Conservation (phyloP, 441 rosid genomes). For the Raphanus hybrid region DNA sequence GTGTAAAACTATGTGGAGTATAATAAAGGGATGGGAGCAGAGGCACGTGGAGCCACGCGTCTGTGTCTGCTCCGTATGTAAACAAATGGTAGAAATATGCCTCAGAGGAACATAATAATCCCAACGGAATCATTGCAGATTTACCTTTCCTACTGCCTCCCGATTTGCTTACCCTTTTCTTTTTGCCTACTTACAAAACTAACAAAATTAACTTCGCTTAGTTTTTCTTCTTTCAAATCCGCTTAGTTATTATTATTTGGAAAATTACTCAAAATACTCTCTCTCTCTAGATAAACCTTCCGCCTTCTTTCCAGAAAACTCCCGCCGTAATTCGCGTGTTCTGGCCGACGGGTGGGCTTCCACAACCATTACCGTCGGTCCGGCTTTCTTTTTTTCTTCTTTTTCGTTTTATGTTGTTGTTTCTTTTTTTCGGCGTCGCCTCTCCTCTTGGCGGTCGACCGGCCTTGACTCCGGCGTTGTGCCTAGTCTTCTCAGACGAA, state of each 20-base stretch:
- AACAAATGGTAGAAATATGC: not conserved
- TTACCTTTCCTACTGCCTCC: not conserved
- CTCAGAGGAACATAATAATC: conserved; percentile 6
- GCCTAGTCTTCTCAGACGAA: too few relatives aligned
- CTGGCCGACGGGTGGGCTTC: too few relatives aligned
- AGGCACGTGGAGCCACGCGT: not conserved
- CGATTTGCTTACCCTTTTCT: not conserved
- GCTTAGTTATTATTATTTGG: not conserved
- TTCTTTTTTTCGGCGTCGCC: too few relatives aligned
- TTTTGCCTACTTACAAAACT: not conserved
- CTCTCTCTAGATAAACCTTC: too few relatives aligned
- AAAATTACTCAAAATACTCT: not conserved
- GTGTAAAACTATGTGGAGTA: too few relatives aligned
- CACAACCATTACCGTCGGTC: too few relatives aligned
- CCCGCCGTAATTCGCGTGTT: too few relatives aligned
- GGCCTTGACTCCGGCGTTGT: too few relatives aligned
- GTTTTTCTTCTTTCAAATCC: not conserved
- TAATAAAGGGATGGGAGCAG: not conserved
- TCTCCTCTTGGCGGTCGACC: too few relatives aligned
- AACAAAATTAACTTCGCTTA: not conserved
- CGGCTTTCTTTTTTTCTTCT: too few relatives aligned
- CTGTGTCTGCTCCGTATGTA: not conserved
- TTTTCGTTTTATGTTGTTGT: too few relatives aligned
- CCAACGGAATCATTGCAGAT: not conserved
- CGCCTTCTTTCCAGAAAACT: too few relatives aligned